Evolutionary conservation across 345 rosid species (phyloP), one percentile per base, ranked within the genome.

Genomic region (thale cress (Arabidopsis thaliana)): DNA sequence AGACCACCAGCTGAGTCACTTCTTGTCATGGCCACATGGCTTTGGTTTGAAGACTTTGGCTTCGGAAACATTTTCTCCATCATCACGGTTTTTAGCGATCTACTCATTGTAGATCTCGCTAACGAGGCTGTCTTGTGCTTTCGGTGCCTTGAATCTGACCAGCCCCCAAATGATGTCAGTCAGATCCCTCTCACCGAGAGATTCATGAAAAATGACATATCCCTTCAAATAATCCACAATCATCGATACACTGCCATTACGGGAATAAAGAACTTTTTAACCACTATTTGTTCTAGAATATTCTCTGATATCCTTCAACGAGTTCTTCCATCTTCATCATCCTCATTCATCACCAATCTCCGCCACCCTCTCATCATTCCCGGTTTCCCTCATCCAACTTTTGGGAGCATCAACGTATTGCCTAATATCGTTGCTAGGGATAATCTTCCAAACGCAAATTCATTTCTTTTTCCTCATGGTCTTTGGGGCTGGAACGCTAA

Each of bases 21-120:
- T 20, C 74, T 84, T 2, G 57, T 84, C 62, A 72, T 84, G 72
- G 83, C 87, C 4, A n/a, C 68, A 4, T 84, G 84, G 85, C 58
- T 84, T 30, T 82, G 87, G 87, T 58, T 84, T 7, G 84, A 84
- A 73, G 73, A 82, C 2, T 67, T 23, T 37, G 81, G 82, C 10
- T 80, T 67, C 23, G 81, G 76, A 1, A 62, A 72, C 23, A 41
- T 82, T 5, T 41, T 78, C 9, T 20, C 64, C 9, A 60, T 58
- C 53, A 72, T 82, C 67, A 10, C 5, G 4, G 2, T 14, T 7
- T 67, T 72, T 0, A 16, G 38, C 0, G 78, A 82, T 65, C 11
- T 52, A 20, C 1, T 74, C 12, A 38, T 84, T 55, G 14, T 34
- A 9, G 22, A 24, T 38, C 3, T 84, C 1, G 81, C 81, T 8